Conservation (phyloP, 805 yeast genomes). For the Candida coleopterorum region DNA sequence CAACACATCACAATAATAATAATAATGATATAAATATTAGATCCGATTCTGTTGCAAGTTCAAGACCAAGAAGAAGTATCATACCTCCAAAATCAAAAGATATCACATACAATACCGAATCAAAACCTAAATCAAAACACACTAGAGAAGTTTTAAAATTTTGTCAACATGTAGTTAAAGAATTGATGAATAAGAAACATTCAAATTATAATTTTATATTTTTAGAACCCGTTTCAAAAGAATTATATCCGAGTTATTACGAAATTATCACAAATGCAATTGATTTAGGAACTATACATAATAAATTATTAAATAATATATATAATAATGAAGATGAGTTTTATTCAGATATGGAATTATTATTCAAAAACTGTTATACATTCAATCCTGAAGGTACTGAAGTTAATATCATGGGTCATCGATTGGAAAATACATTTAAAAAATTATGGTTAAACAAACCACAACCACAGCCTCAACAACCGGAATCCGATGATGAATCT, state of each 20-base stretch:
- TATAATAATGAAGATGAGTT: constrained; percentile 88
- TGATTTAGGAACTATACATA: constrained; percentile 85
- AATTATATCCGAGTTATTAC: constrained; percentile 85
- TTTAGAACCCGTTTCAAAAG: constrained; percentile 90
- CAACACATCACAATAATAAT: constrained; percentile 14
- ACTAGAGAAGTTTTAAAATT: constrained; percentile 84
- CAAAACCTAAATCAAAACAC: constrained; percentile 87
- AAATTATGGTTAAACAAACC: constrained; percentile 76
- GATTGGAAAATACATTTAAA: constrained; percentile 80
- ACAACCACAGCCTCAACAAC: constrained; percentile 73
- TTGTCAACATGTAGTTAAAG: constrained; percentile 78
- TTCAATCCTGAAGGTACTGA: constrained; percentile 98
- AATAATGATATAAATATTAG: constrained; percentile 5
- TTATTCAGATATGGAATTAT: constrained; percentile 74
- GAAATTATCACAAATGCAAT: constrained; percentile 88
- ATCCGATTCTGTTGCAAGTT: constrained; percentile 62
- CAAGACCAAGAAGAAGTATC: constrained; percentile 91
- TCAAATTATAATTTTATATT: constrained; percentile 86
- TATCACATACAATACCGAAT: constrained; percentile 70
- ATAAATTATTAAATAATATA: constrained; percentile 77
- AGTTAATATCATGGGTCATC: constrained; percentile 92
- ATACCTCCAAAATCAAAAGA: constrained; percentile 97
- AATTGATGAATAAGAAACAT: constrained; percentile 76
- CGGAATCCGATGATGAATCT: constrained; percentile 21
- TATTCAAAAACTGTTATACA: constrained; percentile 82